These are phyloP conservation scores for Curvularia spicifera DNA, from an alignment of 2,329 filamentous ascomycete species.

Conservation along the genomic window DNA sequence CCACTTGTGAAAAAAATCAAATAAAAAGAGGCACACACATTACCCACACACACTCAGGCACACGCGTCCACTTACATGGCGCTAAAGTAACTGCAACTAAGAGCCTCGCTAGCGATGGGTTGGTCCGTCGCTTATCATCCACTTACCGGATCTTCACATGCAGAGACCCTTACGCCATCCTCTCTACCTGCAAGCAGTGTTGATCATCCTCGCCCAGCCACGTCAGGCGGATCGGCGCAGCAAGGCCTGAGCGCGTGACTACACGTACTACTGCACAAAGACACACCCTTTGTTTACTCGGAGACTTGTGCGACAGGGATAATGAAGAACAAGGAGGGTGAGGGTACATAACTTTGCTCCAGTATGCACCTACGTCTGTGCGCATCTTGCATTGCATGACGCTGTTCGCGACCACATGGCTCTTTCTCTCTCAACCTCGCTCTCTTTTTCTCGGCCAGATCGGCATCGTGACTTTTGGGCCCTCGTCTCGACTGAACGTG, in stretches of 20 bases:
- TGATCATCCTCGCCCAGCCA: constrained; percentile 9
- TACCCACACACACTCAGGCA: not conserved
- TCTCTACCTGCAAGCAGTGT: constrained; percentile 32
- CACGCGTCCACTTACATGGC: not conserved
- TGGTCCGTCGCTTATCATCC: not conserved
- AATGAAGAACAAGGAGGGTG: constrained; percentile 1
- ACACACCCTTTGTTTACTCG: not conserved
- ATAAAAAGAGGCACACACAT: not conserved
- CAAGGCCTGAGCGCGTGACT: constrained; percentile 1
- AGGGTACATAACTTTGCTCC: not conserved
- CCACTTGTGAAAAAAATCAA: not conserved
- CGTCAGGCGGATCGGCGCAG: not conserved
- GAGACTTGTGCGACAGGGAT: constrained; percentile 2
- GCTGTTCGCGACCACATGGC: not conserved
- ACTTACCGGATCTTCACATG: not conserved
- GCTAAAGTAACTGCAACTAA: not conserved
- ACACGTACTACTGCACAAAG: not conserved
- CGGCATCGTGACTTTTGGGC: not conserved
- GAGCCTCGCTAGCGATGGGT: not conserved
- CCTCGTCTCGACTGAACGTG: not conserved
- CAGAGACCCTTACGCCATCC: constrained; percentile 33
- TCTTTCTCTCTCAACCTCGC: not conserved
- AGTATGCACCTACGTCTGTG: not conserved
- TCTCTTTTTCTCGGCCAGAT: not conserved
- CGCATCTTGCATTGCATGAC: not conserved